Conservation (phyloP, 345 rosid genomes). For the Acer negundo region DNA sequence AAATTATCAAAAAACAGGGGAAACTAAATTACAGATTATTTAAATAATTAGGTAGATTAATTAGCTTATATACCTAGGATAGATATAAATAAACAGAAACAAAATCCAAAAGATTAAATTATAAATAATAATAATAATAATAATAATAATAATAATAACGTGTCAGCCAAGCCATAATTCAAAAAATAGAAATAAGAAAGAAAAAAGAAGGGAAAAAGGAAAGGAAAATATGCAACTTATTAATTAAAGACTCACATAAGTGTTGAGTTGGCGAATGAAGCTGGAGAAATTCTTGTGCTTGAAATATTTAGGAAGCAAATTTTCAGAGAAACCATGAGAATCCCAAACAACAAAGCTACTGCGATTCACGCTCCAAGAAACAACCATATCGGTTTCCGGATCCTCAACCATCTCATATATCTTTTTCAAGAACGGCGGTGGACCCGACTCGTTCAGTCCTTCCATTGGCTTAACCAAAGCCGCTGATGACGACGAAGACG, state of each 20-base stretch:
- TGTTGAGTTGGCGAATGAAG: conserved; percentile 71
- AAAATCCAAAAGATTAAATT: background rate
- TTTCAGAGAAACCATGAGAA: conserved; percentile 40
- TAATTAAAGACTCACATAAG: conserved; percentile 49
- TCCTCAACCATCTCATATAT: conserved; percentile 63
- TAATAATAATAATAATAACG: no score
- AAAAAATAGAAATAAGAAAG: no score
- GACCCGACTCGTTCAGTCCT: conserved; percentile 58
- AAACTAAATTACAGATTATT: background rate
- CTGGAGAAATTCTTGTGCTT: conserved; percentile 80
- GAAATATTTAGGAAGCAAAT: conserved; percentile 61
- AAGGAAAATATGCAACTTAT: background rate
- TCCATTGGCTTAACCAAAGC: conserved; percentile 50
- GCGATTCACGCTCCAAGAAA: conserved; percentile 51
- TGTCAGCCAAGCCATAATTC: no score
- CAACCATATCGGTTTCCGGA: conserved; percentile 44
- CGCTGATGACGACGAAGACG: conserved; percentile 36
- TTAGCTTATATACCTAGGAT: background rate
- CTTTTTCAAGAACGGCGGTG: conserved; percentile 61
- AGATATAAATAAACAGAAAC: background rate
- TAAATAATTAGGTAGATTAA: background rate
- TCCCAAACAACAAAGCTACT: conserved; percentile 67
- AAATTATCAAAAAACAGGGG: background rate
- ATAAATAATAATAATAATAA: no score
- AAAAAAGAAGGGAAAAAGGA: background rate